Conservation (phyloP, 2,329 filamentous ascomycete species). For the Erysiphe neolycopersici region DNA sequence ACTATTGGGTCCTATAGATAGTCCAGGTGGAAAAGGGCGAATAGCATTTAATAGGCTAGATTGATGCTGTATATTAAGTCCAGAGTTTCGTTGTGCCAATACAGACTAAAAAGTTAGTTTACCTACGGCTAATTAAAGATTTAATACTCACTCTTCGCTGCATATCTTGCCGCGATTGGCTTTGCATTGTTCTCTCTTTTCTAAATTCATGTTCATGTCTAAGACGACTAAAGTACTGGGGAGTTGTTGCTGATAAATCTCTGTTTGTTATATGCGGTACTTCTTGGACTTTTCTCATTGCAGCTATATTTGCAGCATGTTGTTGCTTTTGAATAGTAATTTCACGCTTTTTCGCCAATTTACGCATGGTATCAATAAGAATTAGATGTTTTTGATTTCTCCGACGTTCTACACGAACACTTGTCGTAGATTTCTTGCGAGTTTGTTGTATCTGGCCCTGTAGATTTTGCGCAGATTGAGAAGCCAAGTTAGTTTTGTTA, state of each 20-base stretch:
- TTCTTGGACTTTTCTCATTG: constrained; percentile 60
- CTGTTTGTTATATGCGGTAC: constrained; percentile 16
- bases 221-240: constrained; percentile 70
- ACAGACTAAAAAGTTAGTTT: constrained; percentile 1
- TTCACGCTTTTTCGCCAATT: constrained; percentile 83
- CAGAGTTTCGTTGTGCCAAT: constrained; percentile 4
- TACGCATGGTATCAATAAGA: constrained; percentile 83
- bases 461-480: constrained; percentile 12
- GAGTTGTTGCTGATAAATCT: constrained; percentile 35
- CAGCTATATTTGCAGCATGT: constrained; percentile 48
- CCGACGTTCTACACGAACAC: constrained; percentile 63
- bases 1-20: constrained; percentile 5
- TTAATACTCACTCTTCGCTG: constrained; percentile 24
- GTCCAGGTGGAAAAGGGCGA: constrained; percentile 1
- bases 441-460: constrained; percentile 22
- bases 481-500: constrained; percentile 21
- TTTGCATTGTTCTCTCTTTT: constrained; percentile 29
- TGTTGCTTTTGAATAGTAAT: constrained; percentile 65
- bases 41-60: constrained; percentile 6
- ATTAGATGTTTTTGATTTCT: constrained; percentile 68
- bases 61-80: constrained; percentile 6
- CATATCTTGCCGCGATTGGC: constrained; percentile 15
- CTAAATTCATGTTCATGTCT: constrained; percentile 54
- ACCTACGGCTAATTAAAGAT: not conserved
- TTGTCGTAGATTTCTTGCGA: constrained; percentile 46